Base-by-base conservation (phyloP, 768 basidiomycete genomes). In the Myochromella boudieri region DNA sequence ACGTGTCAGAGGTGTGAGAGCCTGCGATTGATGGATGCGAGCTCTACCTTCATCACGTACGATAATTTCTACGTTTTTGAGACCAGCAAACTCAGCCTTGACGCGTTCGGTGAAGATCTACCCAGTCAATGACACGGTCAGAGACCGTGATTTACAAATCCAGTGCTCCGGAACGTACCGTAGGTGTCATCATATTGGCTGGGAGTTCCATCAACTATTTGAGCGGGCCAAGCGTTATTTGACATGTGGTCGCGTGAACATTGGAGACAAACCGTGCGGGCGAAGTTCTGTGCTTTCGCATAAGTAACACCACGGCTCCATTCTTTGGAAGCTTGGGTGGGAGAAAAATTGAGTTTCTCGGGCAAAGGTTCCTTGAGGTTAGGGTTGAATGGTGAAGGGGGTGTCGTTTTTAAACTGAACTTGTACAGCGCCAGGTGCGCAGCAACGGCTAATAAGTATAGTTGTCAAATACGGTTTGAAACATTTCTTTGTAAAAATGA, bases 131-230 rank as follows among this genome's bases (percentile, higher is more conserved):
- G n/a, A n/a, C n/a, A n/a, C n/a, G n/a, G n/a, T n/a, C n/a, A n/a
- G n/a, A n/a, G n/a, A n/a, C n/a, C n/a, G n/a, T n/a, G n/a, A n/a
- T n/a, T n/a, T n/a, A n/a, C n/a, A n/a, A n/a, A n/a, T n/a, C n/a
- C n/a, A n/a, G n/a, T n/a, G n/a, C n/a, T n/a, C n/a, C 36, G 25
- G 18, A 42, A 62, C 75, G 34, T 56, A 85, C 85, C 11, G 89
- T 90, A 7, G 91, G 91, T 1, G 90, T 92, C 72, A 91, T 70
- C 64, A 92, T 80, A 63, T 94, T 94, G 1, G 81, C 91, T 42
- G 92, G 92, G 4, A 88, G 68, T 65, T 94, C 92, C 82, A 81
- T 85, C 37, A 94, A 74, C 86, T 91, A 61, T n/a, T n/a, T n/a
- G 22, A 10, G 24, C 15, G 15, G 26, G 10, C 31, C 11, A 25